phyloP scores from a whole-genome alignment of 495 filamentous ascomycete species.

The Glarea lozoyensis region DNA sequence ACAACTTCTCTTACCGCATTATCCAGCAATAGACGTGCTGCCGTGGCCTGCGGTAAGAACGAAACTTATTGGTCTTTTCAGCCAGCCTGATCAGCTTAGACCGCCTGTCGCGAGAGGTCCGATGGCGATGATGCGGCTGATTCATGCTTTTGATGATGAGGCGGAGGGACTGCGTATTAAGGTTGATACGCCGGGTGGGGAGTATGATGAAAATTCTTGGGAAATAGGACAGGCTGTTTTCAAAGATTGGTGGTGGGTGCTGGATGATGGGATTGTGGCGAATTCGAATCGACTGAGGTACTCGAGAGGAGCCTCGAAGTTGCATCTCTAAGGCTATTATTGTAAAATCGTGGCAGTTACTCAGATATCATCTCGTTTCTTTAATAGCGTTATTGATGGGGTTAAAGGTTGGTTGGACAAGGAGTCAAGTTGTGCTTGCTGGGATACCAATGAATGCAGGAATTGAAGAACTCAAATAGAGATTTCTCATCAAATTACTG shows the following conservation, averaged over 20 bases:
- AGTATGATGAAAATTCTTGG: constrained; percentile 24
- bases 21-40: constrained; percentile 32
- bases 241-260: constrained; percentile 36
- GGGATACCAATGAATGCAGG: background rate
- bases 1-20: constrained; percentile 27
- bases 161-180: constrained; percentile 26
- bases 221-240: constrained; percentile 32
- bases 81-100: constrained; percentile 25
- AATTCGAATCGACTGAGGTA: constrained; percentile 25
- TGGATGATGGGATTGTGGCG: constrained; percentile 28
- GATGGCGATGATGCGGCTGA: constrained; percentile 25
- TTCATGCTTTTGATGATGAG: constrained; percentile 33
- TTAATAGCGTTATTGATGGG: background rate
- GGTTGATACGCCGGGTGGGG: constrained; percentile 15
- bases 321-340: background rate
- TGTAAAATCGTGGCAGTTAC: background rate
- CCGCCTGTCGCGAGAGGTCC: constrained; percentile 25
- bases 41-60: constrained; percentile 34
- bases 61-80: constrained; percentile 32
- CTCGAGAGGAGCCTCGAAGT: constrained; percentile 13
- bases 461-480: background rate
- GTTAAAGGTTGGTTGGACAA: background rate
- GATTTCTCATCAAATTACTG: background rate
- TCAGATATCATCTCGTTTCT: background rate
- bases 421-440: background rate